phyloP scores from a whole-genome alignment of 306 rosid species.

The Casuarina equisetifolia region DNA sequence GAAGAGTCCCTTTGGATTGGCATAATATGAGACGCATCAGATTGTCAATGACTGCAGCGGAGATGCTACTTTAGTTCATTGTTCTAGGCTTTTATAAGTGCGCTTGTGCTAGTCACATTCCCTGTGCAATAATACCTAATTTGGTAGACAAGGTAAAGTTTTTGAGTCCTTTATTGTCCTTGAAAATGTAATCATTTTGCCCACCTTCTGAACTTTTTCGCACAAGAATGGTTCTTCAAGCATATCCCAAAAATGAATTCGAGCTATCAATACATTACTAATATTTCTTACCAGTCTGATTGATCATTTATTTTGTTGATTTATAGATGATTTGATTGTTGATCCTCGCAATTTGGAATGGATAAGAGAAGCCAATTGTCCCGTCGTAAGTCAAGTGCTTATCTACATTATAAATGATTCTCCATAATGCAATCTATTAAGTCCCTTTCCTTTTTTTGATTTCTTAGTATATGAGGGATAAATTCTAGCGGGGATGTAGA shows the following conservation, averaged over 20 bases:
- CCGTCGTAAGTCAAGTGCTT: conserved; percentile 65
- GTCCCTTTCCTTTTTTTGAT: neutral
- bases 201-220: neutral
- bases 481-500: neutral
- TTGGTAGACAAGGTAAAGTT: neutral
- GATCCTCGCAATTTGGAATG: conserved; percentile 93
- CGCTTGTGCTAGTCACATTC: conserved; percentile 20
- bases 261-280: neutral
- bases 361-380: conserved; percentile 93
- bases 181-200: neutral
- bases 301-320: conserved; percentile 25
- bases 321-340: conserved; percentile 87
- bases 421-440: conserved; percentile 5
- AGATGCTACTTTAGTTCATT: conserved; percentile 12
- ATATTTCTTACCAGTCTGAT: conserved; percentile 10
- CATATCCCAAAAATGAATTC: neutral
- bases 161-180: neutral
- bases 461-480: neutral
- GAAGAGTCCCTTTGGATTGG: conserved; percentile 5
- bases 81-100: conserved; percentile 9
- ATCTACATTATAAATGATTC: conserved; percentile 14
- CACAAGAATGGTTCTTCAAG: neutral
- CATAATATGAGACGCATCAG: conserved; percentile 12
- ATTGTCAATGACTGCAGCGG: neutral
- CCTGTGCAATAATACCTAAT: neutral